Evolutionary conservation across 257 asterid genomes (phyloP).

Genomic region (Solanum piurae): DNA sequence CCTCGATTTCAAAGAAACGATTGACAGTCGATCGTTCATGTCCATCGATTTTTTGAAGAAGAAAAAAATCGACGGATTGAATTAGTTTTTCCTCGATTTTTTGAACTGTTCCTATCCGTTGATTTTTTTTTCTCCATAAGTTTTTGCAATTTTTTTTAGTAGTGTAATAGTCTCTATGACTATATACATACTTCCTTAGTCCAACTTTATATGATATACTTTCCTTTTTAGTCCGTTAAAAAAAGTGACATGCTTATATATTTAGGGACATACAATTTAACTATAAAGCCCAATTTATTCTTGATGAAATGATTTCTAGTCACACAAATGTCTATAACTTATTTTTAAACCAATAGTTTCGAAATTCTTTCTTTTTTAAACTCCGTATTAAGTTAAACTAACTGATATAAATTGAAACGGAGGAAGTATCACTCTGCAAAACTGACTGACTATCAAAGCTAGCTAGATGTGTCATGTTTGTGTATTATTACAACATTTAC

Average conservation of each 20-base stretch:
- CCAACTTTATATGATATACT: no score
- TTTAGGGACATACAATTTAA: neutral
- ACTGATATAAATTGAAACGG: neutral
- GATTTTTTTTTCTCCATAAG: neutral
- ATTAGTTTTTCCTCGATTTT: no score
- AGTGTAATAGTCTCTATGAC: neutral
- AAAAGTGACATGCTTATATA: no score
- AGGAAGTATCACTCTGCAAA: neutral
- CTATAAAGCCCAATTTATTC: neutral
- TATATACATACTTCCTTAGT: no score
- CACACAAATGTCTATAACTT: neutral
- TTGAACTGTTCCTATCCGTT: neutral
- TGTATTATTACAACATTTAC: neutral
- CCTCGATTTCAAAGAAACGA: no score
- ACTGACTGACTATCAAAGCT: neutral
- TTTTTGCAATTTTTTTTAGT: neutral
- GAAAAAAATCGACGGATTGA: neutral
- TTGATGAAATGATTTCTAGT: no score
- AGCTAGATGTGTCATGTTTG: neutral
- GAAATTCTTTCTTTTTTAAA: neutral
- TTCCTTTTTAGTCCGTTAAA: no score
- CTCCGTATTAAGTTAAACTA: accelerated
- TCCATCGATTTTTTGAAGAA: no score
- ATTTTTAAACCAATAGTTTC: no score
- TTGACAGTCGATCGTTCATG: no score